These are phyloP conservation scores for Protomyces macrosporus DNA, from an alignment of 1,139 yeast species.

Conservation along the genomic window DNA sequence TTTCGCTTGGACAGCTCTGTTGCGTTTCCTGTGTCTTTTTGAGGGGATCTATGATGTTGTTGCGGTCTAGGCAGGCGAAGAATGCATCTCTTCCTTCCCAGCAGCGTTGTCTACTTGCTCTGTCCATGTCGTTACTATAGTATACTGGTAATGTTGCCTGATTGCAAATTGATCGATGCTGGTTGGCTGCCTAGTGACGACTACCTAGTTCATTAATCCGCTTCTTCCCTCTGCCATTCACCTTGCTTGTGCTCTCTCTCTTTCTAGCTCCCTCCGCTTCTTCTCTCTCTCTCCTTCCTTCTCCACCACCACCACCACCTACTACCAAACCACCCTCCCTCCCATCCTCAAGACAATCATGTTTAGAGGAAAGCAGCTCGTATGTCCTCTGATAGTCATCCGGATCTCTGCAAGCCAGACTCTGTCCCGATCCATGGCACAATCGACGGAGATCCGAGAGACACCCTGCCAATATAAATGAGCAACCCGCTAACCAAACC, in stretches of 20 bases:
- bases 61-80: conserved; percentile 17
- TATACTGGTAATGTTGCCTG: no score
- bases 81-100: conserved; percentile 21
- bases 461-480: no score
- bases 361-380: conserved; percentile 2
- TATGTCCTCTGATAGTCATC: background rate
- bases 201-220: background rate
- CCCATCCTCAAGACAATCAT: background rate
- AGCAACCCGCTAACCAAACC: no score
- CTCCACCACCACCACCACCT: background rate
- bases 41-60: conserved; percentile 19
- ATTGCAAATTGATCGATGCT: background rate
- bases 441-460: no score
- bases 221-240: background rate
- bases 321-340: background rate
- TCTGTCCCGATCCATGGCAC: conserved; percentile 1
- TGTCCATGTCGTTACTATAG: conserved; percentile 2
- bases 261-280: background rate
- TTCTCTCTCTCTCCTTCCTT: background rate
- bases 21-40: conserved; percentile 6
- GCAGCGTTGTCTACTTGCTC: conserved; percentile 21
- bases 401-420: background rate
- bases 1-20: conserved; percentile 1
- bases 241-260: background rate
- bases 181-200: background rate